Conservation (phyloP, 352 stramenopile species). For the Blastocystis sp. region DNA sequence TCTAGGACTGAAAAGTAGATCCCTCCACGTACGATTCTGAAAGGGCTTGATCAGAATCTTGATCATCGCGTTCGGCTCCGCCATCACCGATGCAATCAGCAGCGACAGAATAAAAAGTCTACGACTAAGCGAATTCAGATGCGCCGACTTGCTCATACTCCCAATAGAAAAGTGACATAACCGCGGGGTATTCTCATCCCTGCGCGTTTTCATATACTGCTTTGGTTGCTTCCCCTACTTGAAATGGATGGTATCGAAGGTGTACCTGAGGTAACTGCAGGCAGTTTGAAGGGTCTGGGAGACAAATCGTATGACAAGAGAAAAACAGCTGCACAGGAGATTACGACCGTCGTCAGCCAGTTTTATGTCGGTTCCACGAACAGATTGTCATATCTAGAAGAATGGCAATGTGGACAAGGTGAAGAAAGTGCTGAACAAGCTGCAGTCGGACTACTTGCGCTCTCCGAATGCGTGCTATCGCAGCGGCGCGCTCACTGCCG, state of each 20-base stretch:
- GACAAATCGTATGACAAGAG: conserved; percentile 45
- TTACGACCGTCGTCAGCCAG: conserved; percentile 13
- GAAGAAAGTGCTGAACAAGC: conserved; percentile 7
- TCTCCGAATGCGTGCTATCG: conserved; percentile 76
- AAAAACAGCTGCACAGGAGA: conserved; percentile 40
- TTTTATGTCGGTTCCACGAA: not conserved
- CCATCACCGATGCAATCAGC: not conserved
- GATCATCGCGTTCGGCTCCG: conserved; percentile 17
- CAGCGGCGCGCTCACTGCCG: conserved; percentile 74
- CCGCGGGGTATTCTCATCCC: no score
- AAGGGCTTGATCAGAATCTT: conserved; percentile 23
- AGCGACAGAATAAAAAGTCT: not conserved
- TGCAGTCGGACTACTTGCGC: conserved; percentile 59
- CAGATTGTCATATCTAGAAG: not conserved
- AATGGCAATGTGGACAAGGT: conserved; percentile 32
- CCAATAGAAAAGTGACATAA: no score
- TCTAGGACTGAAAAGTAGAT: not conserved
- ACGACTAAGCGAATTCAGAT: not conserved
- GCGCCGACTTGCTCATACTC: not conserved
- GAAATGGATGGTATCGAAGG: conserved; percentile 34
- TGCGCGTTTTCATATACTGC: not conserved
- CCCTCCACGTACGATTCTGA: conserved; percentile 21
- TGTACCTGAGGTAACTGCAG: conserved; percentile 1
- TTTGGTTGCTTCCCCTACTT: no score
- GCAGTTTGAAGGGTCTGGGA: conserved; percentile 31